phyloP scores from a whole-genome alignment of 2,329 filamentous ascomycete genomes.

The Emydomyces testavorans region DNA sequence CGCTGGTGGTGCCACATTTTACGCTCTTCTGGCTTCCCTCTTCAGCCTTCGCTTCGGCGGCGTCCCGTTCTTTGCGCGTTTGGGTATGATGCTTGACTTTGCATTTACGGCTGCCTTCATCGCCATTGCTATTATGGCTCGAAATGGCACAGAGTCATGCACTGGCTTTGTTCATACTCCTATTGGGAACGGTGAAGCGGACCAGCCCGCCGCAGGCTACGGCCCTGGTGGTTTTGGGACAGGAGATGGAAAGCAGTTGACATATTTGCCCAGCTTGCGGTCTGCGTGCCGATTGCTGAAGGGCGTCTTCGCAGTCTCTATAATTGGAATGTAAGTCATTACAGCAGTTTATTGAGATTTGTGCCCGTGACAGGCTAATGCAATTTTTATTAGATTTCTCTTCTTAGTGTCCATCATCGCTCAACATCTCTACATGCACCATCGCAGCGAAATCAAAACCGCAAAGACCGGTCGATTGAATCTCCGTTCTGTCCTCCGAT shows the following conservation, averaged over 20 bases:
- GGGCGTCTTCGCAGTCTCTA: conserved; percentile 63
- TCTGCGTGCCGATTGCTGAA: conserved; percentile 66
- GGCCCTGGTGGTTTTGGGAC: conserved; percentile 39
- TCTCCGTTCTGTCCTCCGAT: conserved; percentile 7
- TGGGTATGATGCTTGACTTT: conserved; percentile 66
- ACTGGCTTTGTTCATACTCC: conserved; percentile 52
- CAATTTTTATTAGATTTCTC: not conserved
- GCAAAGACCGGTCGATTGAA: conserved; percentile 36
- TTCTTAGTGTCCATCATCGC: conserved; percentile 12
- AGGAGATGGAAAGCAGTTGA: conserved; percentile 18
- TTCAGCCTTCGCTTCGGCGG: conserved; percentile 72
- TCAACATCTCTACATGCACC: conserved; percentile 9
- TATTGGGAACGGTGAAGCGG: conserved; percentile 53
- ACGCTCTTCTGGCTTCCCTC: conserved; percentile 59
- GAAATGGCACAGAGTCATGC: conserved; percentile 57
- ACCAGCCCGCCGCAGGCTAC: conserved; percentile 38
- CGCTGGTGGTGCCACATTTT: conserved; percentile 61
- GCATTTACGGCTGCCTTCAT: conserved; percentile 67
- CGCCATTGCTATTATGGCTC: conserved; percentile 66
- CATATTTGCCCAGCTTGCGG: conserved; percentile 30
- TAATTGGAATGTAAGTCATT: conserved; percentile 55
- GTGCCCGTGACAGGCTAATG: not conserved
- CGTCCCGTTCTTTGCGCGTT: conserved; percentile 56
- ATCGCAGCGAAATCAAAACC: conserved; percentile 22
- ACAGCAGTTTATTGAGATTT: not conserved